phyloP scores from a whole-genome alignment of 768 basidiomycete species.

The Scleroderma bovista region DNA sequence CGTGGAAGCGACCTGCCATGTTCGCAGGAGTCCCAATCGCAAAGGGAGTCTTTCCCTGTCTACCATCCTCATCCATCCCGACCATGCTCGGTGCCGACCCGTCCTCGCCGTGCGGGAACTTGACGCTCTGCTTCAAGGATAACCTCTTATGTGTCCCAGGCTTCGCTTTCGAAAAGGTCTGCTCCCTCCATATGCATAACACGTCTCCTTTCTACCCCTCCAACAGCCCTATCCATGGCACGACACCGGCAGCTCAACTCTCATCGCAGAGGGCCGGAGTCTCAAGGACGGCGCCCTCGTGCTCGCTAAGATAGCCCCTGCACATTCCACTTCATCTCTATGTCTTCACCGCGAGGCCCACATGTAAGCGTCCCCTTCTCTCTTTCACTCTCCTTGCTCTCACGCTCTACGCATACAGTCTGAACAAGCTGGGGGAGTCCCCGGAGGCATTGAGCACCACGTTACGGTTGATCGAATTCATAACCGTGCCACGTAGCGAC shows the following conservation, averaged over 20 bases:
- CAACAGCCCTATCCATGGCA: conserved; percentile 58
- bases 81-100: neutral
- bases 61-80: neutral
- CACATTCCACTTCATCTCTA: conserved; percentile 68
- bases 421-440: conserved; percentile 32
- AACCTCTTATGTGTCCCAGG: conserved; percentile 60
- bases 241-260: conserved; percentile 68
- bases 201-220: neutral
- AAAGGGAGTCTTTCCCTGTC: conserved; percentile 10
- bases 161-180: conserved; percentile 65
- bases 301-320: conserved; percentile 68
- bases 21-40: neutral
- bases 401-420: neutral
- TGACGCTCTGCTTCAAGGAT: conserved; percentile 14
- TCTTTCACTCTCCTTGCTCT: neutral
- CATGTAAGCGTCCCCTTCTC: conserved; percentile 39
- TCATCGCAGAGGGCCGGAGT: conserved; percentile 62
- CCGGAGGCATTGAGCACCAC: conserved; percentile 49
- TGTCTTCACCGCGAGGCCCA: conserved; percentile 69
- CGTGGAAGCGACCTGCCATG: neutral
- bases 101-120: neutral
- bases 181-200: conserved; percentile 8
- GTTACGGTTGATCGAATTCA: conserved; percentile 57
- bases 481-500: conserved; percentile 57
- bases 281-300: conserved; percentile 66